Evolutionary conservation across 192 early-diverging fungal genomes (phyloP).

Genomic region (Paraglomus occultum): DNA sequence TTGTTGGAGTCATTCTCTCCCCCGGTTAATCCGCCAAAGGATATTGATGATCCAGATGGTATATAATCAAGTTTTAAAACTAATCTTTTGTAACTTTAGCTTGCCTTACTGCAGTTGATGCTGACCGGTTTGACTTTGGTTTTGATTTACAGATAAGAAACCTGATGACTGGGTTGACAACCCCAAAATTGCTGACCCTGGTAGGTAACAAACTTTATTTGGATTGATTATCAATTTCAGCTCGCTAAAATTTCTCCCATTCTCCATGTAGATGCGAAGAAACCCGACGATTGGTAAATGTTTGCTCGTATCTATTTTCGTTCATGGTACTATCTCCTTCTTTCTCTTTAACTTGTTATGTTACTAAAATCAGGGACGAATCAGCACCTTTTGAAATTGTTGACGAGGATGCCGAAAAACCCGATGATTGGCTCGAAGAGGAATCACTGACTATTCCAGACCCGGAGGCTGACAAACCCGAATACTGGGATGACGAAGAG

Average conservation of each 20-base stretch:
- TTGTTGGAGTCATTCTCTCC: constrained; percentile 79
- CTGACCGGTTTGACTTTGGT: constrained; percentile 30
- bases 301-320: background rate
- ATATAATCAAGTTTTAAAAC: constrained; percentile 20
- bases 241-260: background rate
- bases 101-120: constrained; percentile 24
- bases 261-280: constrained; percentile 30
- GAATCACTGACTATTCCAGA: constrained; percentile 73
- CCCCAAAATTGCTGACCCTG: constrained; percentile 78
- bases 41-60: constrained; percentile 68
- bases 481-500: constrained; percentile 91
- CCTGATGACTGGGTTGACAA: constrained; percentile 87
- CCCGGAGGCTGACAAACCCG: constrained; percentile 78
- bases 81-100: constrained; percentile 6
- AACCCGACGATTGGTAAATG: constrained; percentile 41
- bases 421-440: constrained; percentile 84
- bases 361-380: constrained; percentile 59
- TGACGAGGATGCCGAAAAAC: constrained; percentile 77
- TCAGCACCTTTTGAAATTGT: constrained; percentile 75
- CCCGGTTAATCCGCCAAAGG: constrained; percentile 85
- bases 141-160: constrained; percentile 60
- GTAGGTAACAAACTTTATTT: constrained; percentile 3
- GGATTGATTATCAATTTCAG: background rate
- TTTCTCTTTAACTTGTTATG: too few relatives aligned
- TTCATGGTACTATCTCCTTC: too few relatives aligned